These are phyloP conservation scores for Hyaloscypha variabilis DNA, from an alignment of 495 filamentous ascomycete species.

Conservation along the genomic window DNA sequence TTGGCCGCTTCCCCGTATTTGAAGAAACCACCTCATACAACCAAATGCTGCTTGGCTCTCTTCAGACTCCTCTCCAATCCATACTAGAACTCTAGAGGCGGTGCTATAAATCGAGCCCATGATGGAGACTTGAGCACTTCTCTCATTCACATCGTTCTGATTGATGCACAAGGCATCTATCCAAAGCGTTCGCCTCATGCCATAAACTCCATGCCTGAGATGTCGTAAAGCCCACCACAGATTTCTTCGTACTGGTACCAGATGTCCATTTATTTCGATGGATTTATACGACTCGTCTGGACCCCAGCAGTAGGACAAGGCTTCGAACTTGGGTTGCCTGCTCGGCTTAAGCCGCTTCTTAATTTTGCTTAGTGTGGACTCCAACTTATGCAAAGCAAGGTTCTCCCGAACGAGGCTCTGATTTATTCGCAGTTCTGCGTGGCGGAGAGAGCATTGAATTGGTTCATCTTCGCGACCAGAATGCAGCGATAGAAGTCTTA, in stretches of 20 bases:
- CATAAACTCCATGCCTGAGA: background rate
- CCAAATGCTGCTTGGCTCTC: background rate
- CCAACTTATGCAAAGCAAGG: too few relatives aligned
- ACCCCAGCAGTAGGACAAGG: background rate
- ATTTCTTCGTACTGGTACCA: background rate
- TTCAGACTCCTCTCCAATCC: background rate
- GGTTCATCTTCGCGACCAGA: too few relatives aligned
- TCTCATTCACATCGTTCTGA: background rate
- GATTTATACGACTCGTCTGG: background rate
- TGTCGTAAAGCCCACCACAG: background rate
- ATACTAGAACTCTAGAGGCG: background rate
- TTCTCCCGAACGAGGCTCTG: too few relatives aligned
- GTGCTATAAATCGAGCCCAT: background rate
- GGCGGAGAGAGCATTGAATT: too few relatives aligned
- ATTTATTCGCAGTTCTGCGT: too few relatives aligned
- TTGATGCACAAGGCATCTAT: too few relatives aligned
- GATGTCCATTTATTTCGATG: background rate
- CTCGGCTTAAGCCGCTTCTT: too few relatives aligned
- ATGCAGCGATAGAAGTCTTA: too few relatives aligned
- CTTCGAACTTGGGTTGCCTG: background rate
- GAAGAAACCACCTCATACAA: background rate
- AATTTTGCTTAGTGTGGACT: too few relatives aligned
- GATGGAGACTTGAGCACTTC: background rate
- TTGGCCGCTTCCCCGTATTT: background rate
- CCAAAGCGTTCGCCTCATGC: too few relatives aligned